Conservation (phyloP, 1,284 basidiomycete species). For the Calocybe gambosa region DNA sequence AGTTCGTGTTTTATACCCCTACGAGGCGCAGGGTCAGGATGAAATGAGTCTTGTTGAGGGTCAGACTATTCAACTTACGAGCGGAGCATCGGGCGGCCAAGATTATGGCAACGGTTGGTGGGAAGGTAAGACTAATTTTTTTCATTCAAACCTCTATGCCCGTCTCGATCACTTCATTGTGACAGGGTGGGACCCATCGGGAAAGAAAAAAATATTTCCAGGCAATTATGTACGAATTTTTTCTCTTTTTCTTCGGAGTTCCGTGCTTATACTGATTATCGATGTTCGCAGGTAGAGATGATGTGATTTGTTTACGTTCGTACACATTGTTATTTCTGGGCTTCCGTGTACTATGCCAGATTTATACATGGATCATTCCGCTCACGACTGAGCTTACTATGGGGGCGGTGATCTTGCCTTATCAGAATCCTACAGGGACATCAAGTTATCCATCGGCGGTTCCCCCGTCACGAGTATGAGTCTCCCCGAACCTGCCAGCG, state of each 20-base stretch:
- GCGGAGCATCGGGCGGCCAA: conserved; percentile 51
- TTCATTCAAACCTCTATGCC: not conserved
- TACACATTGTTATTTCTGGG: not conserved
- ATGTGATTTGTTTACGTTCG: conserved; percentile 7
- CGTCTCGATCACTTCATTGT: conserved; percentile 8
- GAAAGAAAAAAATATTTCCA: conserved; percentile 73
- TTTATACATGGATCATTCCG: conserved; percentile 1
- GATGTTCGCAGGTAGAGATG: conserved; percentile 18
- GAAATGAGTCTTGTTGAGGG: conserved; percentile 65
- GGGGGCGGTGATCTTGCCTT: conserved; percentile 2
- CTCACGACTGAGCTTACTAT: not conserved
- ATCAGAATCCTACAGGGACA: conserved; percentile 7
- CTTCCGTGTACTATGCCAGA: not conserved
- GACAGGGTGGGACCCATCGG: conserved; percentile 51
- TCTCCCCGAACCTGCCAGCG: not conserved
- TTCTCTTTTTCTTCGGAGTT: conserved; percentile 15
- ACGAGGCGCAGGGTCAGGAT: conserved; percentile 59
- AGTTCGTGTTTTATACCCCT: conserved; percentile 72
- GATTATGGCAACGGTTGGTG: conserved; percentile 75
- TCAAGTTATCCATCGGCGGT: conserved; percentile 2
- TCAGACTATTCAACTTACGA: conserved; percentile 57
- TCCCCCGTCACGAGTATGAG: conserved; percentile 6
- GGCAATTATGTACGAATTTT: conserved; percentile 83
- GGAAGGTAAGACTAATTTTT: conserved; percentile 55
- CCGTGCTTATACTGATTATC: not conserved